Base-by-base conservation (phyloP, 2,329 filamentous ascomycete genomes). In the Dothiorella sarmentorum region DNA sequence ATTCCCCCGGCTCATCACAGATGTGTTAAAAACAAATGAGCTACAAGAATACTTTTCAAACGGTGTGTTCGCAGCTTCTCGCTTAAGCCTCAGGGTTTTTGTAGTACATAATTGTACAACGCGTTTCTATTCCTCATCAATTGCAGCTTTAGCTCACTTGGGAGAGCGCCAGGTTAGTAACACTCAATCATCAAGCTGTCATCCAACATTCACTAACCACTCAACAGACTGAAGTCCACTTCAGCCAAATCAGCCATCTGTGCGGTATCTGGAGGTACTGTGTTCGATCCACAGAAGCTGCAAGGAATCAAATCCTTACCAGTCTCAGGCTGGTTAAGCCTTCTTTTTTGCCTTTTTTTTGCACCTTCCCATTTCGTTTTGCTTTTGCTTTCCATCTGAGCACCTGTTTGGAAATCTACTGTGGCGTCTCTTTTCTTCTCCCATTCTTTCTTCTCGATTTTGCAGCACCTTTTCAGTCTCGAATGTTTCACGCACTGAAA, bases 281-380 rank as follows among this genome's bases (percentile, higher is more conserved):
- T 69, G 68, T 70, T 70, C 68, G 68, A 70, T 70, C 68, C 68
- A 69, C 67, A 69, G 67, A 70, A 67, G 68, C 67, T 61, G 62
- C 67, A 69, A 45, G 43, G 15, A 45, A 24, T 45, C 20, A 2
- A 18, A 10, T 26, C 18, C 26, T 45, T 45, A 31, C n/a, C 43
- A 17, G 43, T 45, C 43, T 31, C n/a, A 45, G 43, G 13, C 13
- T 17, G 43, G 24, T 29, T 18, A 9, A 29, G 26, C 43, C 7
- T 27, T 9, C 9, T 11, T 13, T 45, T 43, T 17, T 43, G n/a
- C n/a, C n/a, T 40, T 40, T 13, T 40, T 40, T 40, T 40, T 4
- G 37, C 37, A 10, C 17, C 9, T 20, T 22, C n/a, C n/a, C n/a
- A n/a, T 31, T 31, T 31, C 13, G 6, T 31, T 31, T 15, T 29